Percentiles rank a stretch among this genome's conserved stretches.
Conservation (phyloP, 2,329 filamentous ascomycete genomes). For the Coniochaeta prunicola region DNA sequence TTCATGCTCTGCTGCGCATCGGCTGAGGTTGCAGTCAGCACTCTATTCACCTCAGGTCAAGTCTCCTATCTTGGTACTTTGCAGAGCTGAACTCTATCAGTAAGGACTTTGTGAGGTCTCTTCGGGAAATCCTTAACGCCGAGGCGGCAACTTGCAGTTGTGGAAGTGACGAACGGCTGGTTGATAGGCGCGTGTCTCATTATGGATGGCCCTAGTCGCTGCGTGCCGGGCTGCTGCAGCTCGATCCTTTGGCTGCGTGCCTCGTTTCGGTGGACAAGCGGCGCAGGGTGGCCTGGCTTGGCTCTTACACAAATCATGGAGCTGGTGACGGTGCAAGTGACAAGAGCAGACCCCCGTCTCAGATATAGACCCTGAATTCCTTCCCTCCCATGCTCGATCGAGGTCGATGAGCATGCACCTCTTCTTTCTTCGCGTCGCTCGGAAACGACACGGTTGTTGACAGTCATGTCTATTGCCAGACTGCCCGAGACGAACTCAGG, state of each 20-base stretch:
- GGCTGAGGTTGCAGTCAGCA: neutral
- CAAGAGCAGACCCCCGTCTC: too few species aligned
- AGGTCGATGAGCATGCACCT: neutral
- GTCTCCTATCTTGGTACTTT: neutral
- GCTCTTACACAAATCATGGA: neutral
- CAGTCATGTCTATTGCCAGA: neutral
- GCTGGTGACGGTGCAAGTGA: too few species aligned
- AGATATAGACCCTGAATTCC: neutral
- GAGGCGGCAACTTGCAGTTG: neutral
- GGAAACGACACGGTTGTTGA: neutral
- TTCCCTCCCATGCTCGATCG: neutral
- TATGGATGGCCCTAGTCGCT: neutral
- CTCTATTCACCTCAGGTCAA: neutral
- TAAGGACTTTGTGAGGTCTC: neutral
- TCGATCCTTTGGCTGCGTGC: neutral
- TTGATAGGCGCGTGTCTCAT: neutral
- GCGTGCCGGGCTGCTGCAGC: neutral
- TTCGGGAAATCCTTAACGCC: neutral
- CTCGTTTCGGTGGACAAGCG: neutral
- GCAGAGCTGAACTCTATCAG: neutral
- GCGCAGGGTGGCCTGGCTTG: neutral
- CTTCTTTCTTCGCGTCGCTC: neutral
- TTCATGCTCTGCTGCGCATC: too few species aligned
- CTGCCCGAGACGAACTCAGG: neutral
- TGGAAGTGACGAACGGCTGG: neutral